Evolutionary conservation across 371 early-diverging fungal species (phyloP).

Genomic region (Mortierella sp.): DNA sequence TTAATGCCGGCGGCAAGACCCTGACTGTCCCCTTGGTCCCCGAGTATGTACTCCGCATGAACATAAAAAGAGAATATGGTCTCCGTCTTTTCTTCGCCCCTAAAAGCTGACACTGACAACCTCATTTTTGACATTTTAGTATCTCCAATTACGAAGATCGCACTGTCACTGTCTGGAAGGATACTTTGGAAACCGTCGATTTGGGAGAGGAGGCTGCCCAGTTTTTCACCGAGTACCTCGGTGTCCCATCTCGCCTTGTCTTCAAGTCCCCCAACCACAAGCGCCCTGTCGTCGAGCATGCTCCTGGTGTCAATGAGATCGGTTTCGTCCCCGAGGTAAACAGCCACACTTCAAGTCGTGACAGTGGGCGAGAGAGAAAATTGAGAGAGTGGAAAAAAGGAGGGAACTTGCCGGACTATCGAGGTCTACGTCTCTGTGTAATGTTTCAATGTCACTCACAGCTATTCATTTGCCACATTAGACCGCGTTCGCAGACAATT

Average conservation of each 20-base stretch:
- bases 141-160: constrained; percentile 35
- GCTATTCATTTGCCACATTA: background rate
- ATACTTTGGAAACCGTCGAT: constrained; percentile 30
- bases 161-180: constrained; percentile 37
- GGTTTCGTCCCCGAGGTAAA: constrained; percentile 52
- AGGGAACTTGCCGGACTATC: background rate
- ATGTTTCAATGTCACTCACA: background rate
- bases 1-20: constrained; percentile 44
- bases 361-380: background rate
- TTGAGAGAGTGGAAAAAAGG: background rate
- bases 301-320: constrained; percentile 44
- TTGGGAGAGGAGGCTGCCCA: constrained; percentile 52
- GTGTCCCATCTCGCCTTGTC: constrained; percentile 43
- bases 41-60: constrained; percentile 29
- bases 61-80: no score
- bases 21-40: constrained; percentile 45
- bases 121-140: constrained; percentile 10
- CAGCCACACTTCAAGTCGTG: background rate
- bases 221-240: constrained; percentile 44
- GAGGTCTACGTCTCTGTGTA: background rate
- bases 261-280: constrained; percentile 46
- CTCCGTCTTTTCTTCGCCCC: background rate
- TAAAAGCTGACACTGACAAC: background rate
- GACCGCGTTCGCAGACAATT: constrained; percentile 60
- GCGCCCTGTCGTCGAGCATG: constrained; percentile 49